Evolutionary conservation across 305 asterid species (phyloP).

Genomic region (Petunia hybrid): DNA sequence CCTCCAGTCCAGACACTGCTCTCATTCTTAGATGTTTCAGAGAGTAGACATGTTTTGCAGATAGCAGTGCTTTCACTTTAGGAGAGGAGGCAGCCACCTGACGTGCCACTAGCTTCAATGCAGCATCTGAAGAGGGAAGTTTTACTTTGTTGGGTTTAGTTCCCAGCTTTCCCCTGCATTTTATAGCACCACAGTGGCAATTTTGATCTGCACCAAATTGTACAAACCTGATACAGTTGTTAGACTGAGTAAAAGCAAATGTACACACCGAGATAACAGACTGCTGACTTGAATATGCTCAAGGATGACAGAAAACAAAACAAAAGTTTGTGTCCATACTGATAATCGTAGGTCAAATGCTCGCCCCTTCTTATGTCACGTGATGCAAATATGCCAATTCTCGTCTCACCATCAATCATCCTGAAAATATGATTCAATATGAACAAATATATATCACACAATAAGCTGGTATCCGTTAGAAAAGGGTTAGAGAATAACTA

Average conservation of each 20-base stretch:
- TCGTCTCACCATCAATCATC: conserved; percentile 95
- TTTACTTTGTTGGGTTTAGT: conserved; percentile 76
- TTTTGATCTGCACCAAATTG: conserved; percentile 99
- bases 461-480: not conserved
- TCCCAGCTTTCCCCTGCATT: conserved; percentile 89
- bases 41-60: conserved; percentile 49
- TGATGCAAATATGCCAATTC: conserved; percentile 95
- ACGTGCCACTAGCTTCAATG: conserved; percentile 65
- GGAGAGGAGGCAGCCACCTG: conserved; percentile 68
- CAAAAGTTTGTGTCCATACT: conserved; percentile 59
- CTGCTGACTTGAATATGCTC: not conserved
- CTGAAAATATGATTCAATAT: conserved; percentile 52
- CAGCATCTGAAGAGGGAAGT: conserved; percentile 72
- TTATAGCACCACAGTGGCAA: conserved; percentile 88
- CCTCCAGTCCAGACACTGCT: conserved; percentile 12
- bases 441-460: conserved; percentile 8
- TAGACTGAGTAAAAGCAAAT: conserved; percentile 45
- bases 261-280: conserved; percentile 17
- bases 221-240: conserved; percentile 90
- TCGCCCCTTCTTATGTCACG: conserved; percentile 86
- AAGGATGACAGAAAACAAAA: conserved; percentile 16
- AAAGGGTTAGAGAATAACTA: not conserved
- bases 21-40: conserved; percentile 14
- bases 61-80: conserved; percentile 53
- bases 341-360: conserved; percentile 93